A percentile compares a stretch with the other conserved stretches of the same genome.
These are phyloP conservation scores for Daldinia grandis DNA, from an alignment of 495 filamentous ascomycete genomes.

Conservation along the genomic window DNA sequence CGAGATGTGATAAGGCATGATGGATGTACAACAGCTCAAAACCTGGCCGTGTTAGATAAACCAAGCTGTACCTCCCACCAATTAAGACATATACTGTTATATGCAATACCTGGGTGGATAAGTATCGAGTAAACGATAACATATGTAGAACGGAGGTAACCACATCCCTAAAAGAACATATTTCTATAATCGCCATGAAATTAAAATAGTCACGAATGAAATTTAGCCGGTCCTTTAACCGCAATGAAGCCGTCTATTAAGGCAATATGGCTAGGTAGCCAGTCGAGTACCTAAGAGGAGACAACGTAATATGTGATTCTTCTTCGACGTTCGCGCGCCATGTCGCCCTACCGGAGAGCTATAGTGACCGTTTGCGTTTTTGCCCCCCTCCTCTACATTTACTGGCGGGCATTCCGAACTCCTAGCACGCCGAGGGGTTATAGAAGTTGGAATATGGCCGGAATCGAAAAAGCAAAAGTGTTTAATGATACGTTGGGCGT, in stretches of 20 bases:
- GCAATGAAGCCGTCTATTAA: too few relatives aligned
- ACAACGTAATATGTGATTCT: conserved; percentile 8
- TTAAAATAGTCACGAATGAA: neutral
- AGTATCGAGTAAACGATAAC: too few relatives aligned
- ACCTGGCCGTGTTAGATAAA: too few relatives aligned
- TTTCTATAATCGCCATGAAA: too few relatives aligned
- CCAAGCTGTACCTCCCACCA: too few relatives aligned
- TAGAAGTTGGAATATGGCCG: neutral
- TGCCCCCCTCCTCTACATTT: conserved; percentile 31
- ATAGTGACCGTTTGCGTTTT: conserved; percentile 20
- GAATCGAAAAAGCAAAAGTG: conserved; percentile 2
- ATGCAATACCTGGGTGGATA: too few relatives aligned
- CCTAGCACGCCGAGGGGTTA: neutral
- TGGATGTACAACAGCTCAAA: neutral
- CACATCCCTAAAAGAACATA: too few relatives aligned
- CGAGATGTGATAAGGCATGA: too few relatives aligned
- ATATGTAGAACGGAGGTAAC: too few relatives aligned
- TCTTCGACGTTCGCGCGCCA: neutral
- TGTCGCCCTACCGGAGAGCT: conserved; percentile 28
- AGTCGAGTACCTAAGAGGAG: neutral
- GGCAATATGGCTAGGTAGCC: neutral
- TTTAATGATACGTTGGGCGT: conserved; percentile 34
- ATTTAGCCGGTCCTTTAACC: conserved; percentile 36
- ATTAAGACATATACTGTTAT: too few relatives aligned
- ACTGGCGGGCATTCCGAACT: conserved; percentile 16